These are phyloP conservation scores for Solanum clarkiae DNA, from an alignment of 257 asterid species.

Conservation along the genomic window DNA sequence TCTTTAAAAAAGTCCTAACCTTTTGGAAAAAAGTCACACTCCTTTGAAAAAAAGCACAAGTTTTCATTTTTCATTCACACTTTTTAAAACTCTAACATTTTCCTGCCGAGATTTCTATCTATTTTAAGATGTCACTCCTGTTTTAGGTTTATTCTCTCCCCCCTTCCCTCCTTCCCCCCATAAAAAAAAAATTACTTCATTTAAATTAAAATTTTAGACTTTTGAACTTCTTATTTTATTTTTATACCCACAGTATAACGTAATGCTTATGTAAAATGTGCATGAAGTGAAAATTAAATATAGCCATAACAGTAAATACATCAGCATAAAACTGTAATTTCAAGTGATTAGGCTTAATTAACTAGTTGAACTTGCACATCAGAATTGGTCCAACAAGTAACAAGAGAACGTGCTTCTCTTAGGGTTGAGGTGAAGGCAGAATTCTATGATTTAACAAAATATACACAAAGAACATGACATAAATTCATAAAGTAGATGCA, in stretches of 20 bases:
- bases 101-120: too few species aligned
- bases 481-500: not conserved
- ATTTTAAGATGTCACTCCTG: too few species aligned
- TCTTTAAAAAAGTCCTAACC: too few species aligned
- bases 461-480: not conserved
- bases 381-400: not conserved
- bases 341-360: not conserved
- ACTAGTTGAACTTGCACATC: not conserved
- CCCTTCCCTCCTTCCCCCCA: too few species aligned
- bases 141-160: too few species aligned
- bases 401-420: not conserved
- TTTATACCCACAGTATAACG: not conserved
- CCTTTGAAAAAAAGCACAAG: too few species aligned
- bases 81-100: too few species aligned
- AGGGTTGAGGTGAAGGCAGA: not conserved
- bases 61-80: too few species aligned
- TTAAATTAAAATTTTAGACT: not conserved
- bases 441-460: not conserved
- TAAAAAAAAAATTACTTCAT: not conserved
- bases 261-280: constrained; percentile 22
- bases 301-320: not conserved
- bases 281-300: constrained; percentile 9
- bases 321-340: not conserved
- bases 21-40: too few species aligned
- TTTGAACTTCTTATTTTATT: not conserved